These are phyloP conservation scores for Elsinoe perseae DNA, from an alignment of 2,329 filamentous ascomycete species.

Conservation along the genomic window DNA sequence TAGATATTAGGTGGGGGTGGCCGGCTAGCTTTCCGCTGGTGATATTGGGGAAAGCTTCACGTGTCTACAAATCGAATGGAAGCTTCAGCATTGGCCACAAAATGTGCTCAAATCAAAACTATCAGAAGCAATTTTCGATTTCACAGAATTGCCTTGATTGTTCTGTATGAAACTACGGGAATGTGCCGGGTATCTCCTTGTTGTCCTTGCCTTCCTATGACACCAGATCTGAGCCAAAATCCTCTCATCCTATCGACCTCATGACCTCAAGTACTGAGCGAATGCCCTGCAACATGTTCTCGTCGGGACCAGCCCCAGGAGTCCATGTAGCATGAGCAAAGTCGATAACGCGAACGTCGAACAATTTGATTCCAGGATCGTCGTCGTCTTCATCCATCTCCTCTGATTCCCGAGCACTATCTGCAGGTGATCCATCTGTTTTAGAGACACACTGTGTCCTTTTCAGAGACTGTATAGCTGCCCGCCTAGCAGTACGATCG, in stretches of 20 bases:
- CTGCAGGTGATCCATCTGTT: conserved; percentile 20
- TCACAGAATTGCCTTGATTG: background rate
- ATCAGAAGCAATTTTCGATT: background rate
- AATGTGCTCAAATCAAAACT: no score
- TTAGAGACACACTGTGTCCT: background rate
- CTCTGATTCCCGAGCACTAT: conserved; percentile 21
- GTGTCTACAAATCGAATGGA: background rate
- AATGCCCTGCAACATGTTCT: conserved; percentile 71
- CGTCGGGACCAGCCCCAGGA: conserved; percentile 73
- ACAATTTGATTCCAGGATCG: conserved; percentile 57
- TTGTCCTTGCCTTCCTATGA: background rate
- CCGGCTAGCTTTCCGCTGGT: no score
- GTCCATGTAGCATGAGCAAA: conserved; percentile 89
- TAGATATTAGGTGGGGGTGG: no score
- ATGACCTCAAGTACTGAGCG: conserved; percentile 65
- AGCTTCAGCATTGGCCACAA: no score
- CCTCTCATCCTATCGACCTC: conserved; percentile 45
- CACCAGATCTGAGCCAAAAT: background rate
- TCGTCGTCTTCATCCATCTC: conserved; percentile 50
- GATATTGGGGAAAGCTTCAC: background rate
- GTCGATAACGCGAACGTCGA: conserved; percentile 81
- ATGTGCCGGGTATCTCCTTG: conserved; percentile 10
- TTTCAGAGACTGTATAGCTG: conserved; percentile 13
- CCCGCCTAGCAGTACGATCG: conserved; percentile 46
- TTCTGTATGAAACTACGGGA: background rate